These are phyloP conservation scores for Epichloe coenophiala DNA, from an alignment of 2,329 filamentous ascomycete genomes.

Conservation along the genomic window DNA sequence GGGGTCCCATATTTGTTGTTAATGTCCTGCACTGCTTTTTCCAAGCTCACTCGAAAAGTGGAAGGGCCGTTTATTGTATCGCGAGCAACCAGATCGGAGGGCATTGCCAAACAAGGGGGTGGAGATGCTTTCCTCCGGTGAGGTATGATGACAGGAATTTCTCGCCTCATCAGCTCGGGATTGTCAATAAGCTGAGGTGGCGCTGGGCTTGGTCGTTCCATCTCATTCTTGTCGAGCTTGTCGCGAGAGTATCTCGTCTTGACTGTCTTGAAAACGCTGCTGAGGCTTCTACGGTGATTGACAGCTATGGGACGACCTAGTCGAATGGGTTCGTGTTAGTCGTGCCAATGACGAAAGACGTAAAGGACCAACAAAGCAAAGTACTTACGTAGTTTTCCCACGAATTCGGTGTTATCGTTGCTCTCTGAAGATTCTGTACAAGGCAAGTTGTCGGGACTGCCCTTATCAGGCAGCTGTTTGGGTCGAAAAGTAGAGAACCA, in stretches of 20 bases:
- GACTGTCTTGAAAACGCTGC: constrained; percentile 16
- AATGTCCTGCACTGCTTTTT: constrained; percentile 18
- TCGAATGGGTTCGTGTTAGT: not conserved
- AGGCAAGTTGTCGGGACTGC: not conserved
- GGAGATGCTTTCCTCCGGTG: constrained; percentile 1
- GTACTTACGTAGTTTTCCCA: not conserved
- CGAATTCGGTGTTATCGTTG: not conserved
- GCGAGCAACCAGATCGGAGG: constrained; percentile 14
- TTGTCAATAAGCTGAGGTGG: not conserved
- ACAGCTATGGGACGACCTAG: constrained; percentile 3
- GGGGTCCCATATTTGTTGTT: constrained; percentile 14
- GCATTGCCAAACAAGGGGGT: constrained; percentile 18
- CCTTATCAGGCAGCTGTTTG: not conserved
- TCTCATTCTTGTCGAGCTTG: constrained; percentile 7
- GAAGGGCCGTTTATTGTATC: constrained; percentile 9
- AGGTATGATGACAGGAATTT: not conserved
- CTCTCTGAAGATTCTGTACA: not conserved
- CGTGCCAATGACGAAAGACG: too few species aligned
- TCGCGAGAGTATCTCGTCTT: constrained; percentile 15
- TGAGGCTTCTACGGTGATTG: constrained; percentile 15
- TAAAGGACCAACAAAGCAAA: not conserved
- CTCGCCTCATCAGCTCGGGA: not conserved
- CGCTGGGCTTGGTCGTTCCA: not conserved
- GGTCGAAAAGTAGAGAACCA: constrained; percentile 11
- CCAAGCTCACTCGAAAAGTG: constrained; percentile 16